Conservation (phyloP, 2,329 filamentous ascomycete genomes). For the Colletotrichum siamense region DNA sequence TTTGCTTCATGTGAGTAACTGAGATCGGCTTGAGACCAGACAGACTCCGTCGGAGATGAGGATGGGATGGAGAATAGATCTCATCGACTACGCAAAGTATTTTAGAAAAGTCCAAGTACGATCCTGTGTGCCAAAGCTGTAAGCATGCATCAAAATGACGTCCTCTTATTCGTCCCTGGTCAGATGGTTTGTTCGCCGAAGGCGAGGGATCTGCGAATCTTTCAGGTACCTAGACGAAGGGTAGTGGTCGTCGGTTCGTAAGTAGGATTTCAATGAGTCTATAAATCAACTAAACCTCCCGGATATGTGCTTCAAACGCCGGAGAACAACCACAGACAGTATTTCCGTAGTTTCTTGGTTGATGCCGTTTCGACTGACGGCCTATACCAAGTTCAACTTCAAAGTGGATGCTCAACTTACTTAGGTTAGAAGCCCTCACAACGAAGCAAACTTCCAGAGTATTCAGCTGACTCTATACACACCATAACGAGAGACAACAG, state of each 20-base stretch:
- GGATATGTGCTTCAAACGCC: neutral
- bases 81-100: neutral
- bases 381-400: neutral
- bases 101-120: rapidly evolving
- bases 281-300: neutral
- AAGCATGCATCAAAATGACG: neutral
- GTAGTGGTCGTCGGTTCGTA: rapidly evolving
- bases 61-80: neutral
- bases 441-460: neutral
- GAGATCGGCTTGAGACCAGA: neutral
- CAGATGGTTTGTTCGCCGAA: rapidly evolving
- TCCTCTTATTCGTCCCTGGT: neutral
- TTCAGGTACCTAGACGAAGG: neutral
- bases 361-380: neutral
- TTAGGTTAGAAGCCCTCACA: neutral
- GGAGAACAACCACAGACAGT: neutral
- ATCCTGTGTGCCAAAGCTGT: neutral
- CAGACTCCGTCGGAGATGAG: neutral
- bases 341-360: no score
- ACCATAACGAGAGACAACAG: rapidly evolving
- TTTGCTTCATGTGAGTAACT: neutral
- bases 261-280: neutral
- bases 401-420: neutral
- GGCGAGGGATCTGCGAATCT: neutral
- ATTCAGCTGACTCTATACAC: neutral